These are phyloP conservation scores for Erigeron philadelphicus DNA, from an alignment of 140 eudicot species.

Conservation along the genomic window DNA sequence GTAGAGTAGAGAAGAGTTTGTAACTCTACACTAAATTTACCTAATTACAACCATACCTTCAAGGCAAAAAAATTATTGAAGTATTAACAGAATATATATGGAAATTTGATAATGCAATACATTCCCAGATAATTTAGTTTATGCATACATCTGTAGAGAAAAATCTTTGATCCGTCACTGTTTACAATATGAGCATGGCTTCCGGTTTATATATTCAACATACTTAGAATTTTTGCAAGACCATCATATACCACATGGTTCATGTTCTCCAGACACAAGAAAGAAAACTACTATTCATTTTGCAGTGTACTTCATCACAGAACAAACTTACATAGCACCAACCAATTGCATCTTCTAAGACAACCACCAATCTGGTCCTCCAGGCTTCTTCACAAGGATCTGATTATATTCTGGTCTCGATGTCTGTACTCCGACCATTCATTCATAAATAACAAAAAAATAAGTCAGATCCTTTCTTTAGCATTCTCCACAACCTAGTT, in stretches of 20 bases:
- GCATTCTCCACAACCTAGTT: background rate
- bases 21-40: too few species aligned
- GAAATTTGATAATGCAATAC: background rate
- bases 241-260: constrained; percentile 11
- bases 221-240: background rate
- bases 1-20: too few species aligned
- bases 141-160: background rate
- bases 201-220: background rate
- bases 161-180: background rate
- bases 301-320: constrained; percentile 7
- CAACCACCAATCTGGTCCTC: constrained; percentile 72
- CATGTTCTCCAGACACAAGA: background rate
- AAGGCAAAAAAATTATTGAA: too few species aligned
- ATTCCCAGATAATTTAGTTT: too few species aligned
- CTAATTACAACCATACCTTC: too few species aligned
- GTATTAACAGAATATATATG: too few species aligned
- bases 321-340: constrained; percentile 21
- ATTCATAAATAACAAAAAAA: background rate
- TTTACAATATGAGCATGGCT: background rate
- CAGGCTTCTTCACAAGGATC: constrained; percentile 77
- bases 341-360: constrained; percentile 26
- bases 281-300: constrained; percentile 5
- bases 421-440: constrained; percentile 44
- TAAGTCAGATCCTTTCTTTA: background rate
- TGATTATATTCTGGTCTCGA: constrained; percentile 82